Percentiles rank a stretch among this genome's conserved stretches.
Conservation (phyloP, 1,284 basidiomycete genomes). For the Phlebopus sp. region DNA sequence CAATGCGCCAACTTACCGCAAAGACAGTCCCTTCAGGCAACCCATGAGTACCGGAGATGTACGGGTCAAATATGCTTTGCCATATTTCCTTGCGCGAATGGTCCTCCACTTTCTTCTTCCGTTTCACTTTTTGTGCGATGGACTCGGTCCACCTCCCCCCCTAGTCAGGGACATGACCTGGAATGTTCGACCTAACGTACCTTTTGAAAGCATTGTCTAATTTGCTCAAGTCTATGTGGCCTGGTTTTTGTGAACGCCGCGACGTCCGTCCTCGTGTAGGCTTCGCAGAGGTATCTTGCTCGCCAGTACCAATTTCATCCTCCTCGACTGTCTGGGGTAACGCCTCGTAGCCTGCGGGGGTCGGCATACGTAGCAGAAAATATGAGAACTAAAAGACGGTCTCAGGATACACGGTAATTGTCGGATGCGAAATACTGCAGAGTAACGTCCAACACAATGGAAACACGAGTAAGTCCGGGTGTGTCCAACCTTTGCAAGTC, state of each 20-base stretch:
- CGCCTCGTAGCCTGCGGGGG: slow-evolving; percentile 61
- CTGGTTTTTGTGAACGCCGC: slow-evolving; percentile 50
- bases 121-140: slow-evolving; percentile 78
- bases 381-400: slow-evolving; percentile 6
- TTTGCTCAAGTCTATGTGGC: slow-evolving; percentile 72
- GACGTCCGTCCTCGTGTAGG: slow-evolving; percentile 37
- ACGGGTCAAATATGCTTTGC: slow-evolving; percentile 75
- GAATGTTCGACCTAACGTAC: slow-evolving; percentile 30
- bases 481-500: slow-evolving; percentile 23
- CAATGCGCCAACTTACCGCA: slow-evolving; percentile 18
- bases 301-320: slow-evolving; percentile 53
- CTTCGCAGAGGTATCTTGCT: slow-evolving; percentile 32
- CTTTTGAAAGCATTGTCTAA: slow-evolving; percentile 80
- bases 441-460: slow-evolving; percentile 8
- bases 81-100: slow-evolving; percentile 68
- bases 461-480: slow-evolving; percentile 1
- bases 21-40: slow-evolving; percentile 20
- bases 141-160: slow-evolving; percentile 73
- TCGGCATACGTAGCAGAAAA: slow-evolving; percentile 41
- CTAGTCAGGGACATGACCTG: slow-evolving; percentile 3
- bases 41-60: slow-evolving; percentile 16
- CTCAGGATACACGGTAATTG: background rate
- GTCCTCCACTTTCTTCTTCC: slow-evolving; percentile 72
- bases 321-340: slow-evolving; percentile 59
- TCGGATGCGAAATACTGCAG: slow-evolving; percentile 11